phyloP scores from a whole-genome alignment of 805 yeast genomes.

The Starmera dryadoides region DNA sequence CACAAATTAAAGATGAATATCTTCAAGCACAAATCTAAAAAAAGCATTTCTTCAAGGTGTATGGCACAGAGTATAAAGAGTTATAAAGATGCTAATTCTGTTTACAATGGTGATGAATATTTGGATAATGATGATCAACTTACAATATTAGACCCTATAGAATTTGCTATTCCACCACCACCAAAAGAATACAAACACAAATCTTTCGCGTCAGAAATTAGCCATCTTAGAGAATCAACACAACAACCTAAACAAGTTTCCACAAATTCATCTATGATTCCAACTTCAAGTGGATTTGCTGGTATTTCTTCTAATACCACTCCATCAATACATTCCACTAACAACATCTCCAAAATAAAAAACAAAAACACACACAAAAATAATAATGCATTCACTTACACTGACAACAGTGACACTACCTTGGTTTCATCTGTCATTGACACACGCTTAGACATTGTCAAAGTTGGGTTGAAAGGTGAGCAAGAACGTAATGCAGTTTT shows the following conservation, averaged over 20 bases:
- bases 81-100: not conserved
- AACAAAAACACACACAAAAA: too few relatives aligned
- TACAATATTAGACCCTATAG: slow-evolving; percentile 15
- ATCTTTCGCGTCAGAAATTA: not conserved
- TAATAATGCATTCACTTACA: too few relatives aligned
- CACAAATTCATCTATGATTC: too few relatives aligned
- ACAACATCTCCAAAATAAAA: too few relatives aligned
- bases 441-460: slow-evolving; percentile 4
- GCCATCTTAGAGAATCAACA: not conserved
- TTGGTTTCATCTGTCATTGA: slow-evolving; percentile 5
- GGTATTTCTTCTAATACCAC: too few relatives aligned
- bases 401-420: not conserved
- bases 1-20: too few relatives aligned
- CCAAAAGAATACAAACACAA: slow-evolving; percentile 2
- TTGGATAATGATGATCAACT: slow-evolving; percentile 9
- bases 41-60: not conserved
- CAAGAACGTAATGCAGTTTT: slow-evolving; percentile 18
- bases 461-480: slow-evolving; percentile 17
- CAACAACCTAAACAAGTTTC: not conserved
- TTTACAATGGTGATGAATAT: not conserved
- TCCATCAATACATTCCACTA: too few relatives aligned
- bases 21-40: slow-evolving; percentile 1
- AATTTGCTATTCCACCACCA: not conserved
- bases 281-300: too few relatives aligned
- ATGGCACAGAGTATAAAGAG: not conserved